phyloP scores from a whole-genome alignment of 306 rosid genomes.

The Gleditsia sinensis region DNA sequence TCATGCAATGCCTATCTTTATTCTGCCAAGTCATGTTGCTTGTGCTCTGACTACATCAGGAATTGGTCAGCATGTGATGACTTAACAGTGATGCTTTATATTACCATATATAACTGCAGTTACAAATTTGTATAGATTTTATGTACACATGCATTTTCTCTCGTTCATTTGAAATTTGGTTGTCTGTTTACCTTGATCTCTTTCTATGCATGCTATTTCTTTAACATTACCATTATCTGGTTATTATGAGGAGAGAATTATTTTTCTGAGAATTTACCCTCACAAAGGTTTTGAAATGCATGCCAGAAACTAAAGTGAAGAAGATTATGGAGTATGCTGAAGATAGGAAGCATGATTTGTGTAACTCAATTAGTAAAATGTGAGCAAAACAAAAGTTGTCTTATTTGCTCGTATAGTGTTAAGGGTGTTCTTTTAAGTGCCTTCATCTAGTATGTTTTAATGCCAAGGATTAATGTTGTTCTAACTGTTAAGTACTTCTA shows the following conservation, averaged over 20 bases:
- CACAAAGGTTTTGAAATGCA: conserved; percentile 37
- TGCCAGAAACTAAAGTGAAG: conserved; percentile 41
- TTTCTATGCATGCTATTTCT: background rate
- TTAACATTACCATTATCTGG: conserved; percentile 26
- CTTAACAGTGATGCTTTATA: conserved; percentile 9
- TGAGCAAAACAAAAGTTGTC: conserved; percentile 39
- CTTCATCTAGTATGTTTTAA: conserved; percentile 1
- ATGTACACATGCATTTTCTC: background rate
- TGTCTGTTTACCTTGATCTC: background rate
- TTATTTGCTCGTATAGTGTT: conserved; percentile 8
- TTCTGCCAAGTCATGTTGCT: background rate
- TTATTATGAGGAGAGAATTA: conserved; percentile 36
- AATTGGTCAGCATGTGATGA: background rate
- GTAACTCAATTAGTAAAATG: conserved; percentile 44
- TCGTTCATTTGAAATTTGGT: conserved; percentile 11
- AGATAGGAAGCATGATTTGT: conserved; percentile 43
- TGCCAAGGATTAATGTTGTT: conserved; percentile 7
- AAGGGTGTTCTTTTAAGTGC: conserved; percentile 22
- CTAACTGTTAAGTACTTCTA: conserved; percentile 16
- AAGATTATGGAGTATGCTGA: conserved; percentile 40
- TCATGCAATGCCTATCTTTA: background rate
- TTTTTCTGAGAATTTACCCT: conserved; percentile 23
- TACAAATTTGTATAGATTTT: background rate
- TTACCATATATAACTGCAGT: background rate
- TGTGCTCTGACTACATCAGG: background rate